Conservation (phyloP, 768 basidiomycete species). For the Suillus brevipes region DNA sequence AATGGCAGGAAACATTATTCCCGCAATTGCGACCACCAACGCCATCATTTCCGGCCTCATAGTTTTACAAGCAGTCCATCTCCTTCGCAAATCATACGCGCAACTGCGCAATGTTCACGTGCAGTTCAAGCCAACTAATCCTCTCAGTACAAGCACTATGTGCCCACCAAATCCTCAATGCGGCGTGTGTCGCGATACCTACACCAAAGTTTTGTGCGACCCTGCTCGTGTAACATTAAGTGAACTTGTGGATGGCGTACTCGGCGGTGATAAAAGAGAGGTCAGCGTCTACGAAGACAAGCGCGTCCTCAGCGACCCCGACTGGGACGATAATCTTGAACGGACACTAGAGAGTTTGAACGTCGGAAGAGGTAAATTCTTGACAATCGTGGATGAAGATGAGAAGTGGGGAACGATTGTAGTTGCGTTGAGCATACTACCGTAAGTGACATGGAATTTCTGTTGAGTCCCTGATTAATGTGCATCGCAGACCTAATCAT, state of each 20-base stretch:
- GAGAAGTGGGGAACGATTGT: slow-evolving; percentile 71
- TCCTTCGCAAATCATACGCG: slow-evolving; percentile 66
- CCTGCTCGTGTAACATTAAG: slow-evolving; percentile 65
- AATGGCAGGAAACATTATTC: slow-evolving; percentile 99
- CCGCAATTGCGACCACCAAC: slow-evolving; percentile 98
- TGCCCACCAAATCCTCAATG: slow-evolving; percentile 75
- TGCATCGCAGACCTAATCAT: slow-evolving; percentile 51
- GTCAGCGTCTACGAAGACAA: slow-evolving; percentile 87
- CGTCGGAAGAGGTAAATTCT: slow-evolving; percentile 80
- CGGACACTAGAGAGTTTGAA: slow-evolving; percentile 81
- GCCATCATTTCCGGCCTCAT: slow-evolving; percentile 95
- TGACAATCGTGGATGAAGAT: slow-evolving; percentile 89
- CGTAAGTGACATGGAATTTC: slow-evolving; percentile 50
- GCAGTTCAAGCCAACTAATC: slow-evolving; percentile 76
- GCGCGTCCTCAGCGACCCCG: slow-evolving; percentile 85
- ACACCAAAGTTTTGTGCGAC: slow-evolving; percentile 74
- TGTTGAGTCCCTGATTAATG: not conserved
- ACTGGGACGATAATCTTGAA: slow-evolving; percentile 87
- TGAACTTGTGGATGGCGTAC: slow-evolving; percentile 67
- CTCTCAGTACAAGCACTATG: slow-evolving; percentile 69
- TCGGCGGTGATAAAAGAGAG: slow-evolving; percentile 53
- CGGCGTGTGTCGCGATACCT: slow-evolving; percentile 85
- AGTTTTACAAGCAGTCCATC: slow-evolving; percentile 87
- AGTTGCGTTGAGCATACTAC: slow-evolving; percentile 64
- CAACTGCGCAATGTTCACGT: slow-evolving; percentile 73